Conservation (phyloP, 805 yeast genomes). For the Pichia thaimueangensis region DNA sequence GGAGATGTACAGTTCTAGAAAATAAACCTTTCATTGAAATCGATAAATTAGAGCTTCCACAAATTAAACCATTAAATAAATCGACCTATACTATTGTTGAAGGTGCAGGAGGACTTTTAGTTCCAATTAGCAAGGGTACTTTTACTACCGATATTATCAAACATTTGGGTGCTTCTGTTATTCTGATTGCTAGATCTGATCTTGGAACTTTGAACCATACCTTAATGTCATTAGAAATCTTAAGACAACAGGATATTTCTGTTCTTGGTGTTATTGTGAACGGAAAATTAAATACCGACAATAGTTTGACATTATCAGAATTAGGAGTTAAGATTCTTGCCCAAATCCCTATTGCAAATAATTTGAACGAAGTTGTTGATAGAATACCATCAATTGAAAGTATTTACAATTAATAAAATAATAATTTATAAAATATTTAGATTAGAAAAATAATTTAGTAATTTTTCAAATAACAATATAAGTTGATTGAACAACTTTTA, state of each 20-base stretch:
- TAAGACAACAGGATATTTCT: background rate
- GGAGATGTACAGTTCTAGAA: slow-evolving; percentile 18
- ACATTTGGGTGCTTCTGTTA: slow-evolving; percentile 9
- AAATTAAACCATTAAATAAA: background rate
- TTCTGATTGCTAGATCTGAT: slow-evolving; percentile 16
- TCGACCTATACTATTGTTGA: slow-evolving; percentile 8
- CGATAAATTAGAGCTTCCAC: background rate
- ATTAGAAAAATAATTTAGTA: too few species aligned
- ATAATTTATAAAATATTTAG: too few species aligned
- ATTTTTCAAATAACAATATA: too few species aligned
- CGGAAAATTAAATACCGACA: slow-evolving; percentile 6
- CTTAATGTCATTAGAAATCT: slow-evolving; percentile 1
- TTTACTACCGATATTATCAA: slow-evolving; percentile 14
- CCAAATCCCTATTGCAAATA: slow-evolving; percentile 6
- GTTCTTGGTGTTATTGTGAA: slow-evolving; percentile 9
- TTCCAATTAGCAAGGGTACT: slow-evolving; percentile 13
- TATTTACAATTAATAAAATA: too few species aligned
- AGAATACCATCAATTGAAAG: background rate
- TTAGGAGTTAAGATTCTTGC: slow-evolving; percentile 8
- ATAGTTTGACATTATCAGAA: slow-evolving; percentile 3
- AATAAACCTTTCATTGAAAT: background rate
- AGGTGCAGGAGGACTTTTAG: slow-evolving; percentile 20
- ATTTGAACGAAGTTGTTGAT: slow-evolving; percentile 1
- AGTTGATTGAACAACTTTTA: too few species aligned
- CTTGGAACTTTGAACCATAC: slow-evolving; percentile 12